Evolutionary conservation across 2,329 filamentous ascomycete species (phyloP), one percentile per base, ranked within the genome.

Genomic region (Nemania abortiva): DNA sequence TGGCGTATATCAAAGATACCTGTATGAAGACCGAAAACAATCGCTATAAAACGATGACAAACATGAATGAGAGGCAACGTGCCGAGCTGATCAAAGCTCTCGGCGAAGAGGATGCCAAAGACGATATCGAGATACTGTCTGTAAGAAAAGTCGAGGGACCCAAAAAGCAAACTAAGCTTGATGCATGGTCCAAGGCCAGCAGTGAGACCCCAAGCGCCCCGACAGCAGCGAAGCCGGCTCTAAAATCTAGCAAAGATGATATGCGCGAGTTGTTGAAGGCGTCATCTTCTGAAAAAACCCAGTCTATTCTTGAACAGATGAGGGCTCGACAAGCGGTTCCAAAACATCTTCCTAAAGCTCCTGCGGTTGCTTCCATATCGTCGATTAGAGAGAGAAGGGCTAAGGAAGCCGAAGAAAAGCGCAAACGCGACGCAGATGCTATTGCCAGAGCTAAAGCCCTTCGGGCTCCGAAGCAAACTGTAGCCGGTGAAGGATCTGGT

Each of bases 11-110:
- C 72, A 86, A 88, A 63, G 89, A 90, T 75, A 90, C 90, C 45
- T 89, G 92, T 68, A 84, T 92, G 65, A 89, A 88, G 69, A 85
- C 86, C 66, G 82, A 86, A 42, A 81, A 84, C 61, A 85, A 88
- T 77, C 82, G 84, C 77, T 86, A 87, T 70, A 81, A 85, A 22
- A 87, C 91, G 72, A 91, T 88, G 75, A 97, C 95, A 1, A 97
- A 97, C 74, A 82, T 98, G 73, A 92, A 88, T 13, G 88, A 89
- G 42, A 90, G 92, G 65, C 94, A 98, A 77, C 94, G 95, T 73
- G 95, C 95, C 11, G 93, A 97, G 80, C 84, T 98, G 42, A 82
- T 90, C 59, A 86, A 89, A 75, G 89, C 88, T 9, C 79, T 91
- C 18, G 87, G 88, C 29, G 87, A 90, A 65, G 86, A 88, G 49